Base-by-base conservation (phyloP, 2,329 filamentous ascomycete species). In the Alternaria ethzedia region DNA sequence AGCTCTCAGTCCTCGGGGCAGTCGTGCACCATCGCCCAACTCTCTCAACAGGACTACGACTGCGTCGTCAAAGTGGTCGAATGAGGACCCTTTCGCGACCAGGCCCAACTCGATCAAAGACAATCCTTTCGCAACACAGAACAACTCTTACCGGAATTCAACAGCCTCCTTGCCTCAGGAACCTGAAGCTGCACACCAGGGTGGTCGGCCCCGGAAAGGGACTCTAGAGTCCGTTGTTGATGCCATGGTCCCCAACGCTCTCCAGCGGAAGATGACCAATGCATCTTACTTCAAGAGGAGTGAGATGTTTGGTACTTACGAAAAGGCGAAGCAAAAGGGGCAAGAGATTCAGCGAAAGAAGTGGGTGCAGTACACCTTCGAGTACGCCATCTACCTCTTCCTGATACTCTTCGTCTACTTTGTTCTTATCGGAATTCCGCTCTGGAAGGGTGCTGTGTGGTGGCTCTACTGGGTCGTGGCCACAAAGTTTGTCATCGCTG, bases 401-500 rank as follows among this genome's bases (percentile, higher is more conserved):
- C 47, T 72, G 21, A 17, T 80, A 4, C 72, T 71, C 12, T 81
- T 84, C 58, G 71, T 83, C 28, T 84, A 84, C 61, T 83, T 85
- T 21, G 80, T 84, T n/a, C 72, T 84, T 2, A 69, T 85, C 10
- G 83, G 83, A 5, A 59, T 80, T 57, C 83, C 83, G 1, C 61
- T 85, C 3, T 85, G 83, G 83, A 80, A 79, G 5, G 83, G 83
- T 5, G 76, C 83, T 12, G 59, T 61, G 12, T 61, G 59, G 62
- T 57, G 58, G 58, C 43, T 61, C 43, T 61, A 61, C 36, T 64
- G 58, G 58, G 54, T 61, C 11, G 58, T 61, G 20, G 30, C 54
- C 32, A 76, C 78, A 30, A 82, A 82, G 47, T 81, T 82, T 36
- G 76, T 80, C 17, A 57, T 84, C 36, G 66, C 74, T 17, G 81